These are phyloP conservation scores for Eucalyptus polyanthemos DNA, from an alignment of 345 rosid species.

Conservation along the genomic window DNA sequence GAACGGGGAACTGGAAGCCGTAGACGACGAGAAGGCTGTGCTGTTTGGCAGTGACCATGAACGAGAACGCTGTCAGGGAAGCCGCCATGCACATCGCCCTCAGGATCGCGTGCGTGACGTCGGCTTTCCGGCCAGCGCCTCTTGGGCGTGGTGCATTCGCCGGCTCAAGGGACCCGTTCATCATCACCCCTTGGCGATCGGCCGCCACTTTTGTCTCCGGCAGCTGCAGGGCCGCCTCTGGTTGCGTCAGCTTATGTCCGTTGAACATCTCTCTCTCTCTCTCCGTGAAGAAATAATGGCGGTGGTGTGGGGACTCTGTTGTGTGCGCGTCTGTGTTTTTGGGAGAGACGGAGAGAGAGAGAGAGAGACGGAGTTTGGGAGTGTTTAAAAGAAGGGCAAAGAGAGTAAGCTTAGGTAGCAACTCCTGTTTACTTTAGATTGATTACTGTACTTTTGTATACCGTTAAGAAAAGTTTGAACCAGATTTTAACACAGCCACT, in stretches of 20 bases:
- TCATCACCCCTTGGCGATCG: background rate
- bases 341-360: background rate
- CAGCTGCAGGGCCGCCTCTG: slow-evolving; percentile 8
- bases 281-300: background rate
- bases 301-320: background rate
- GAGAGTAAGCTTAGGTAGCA: background rate
- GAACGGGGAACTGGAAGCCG: slow-evolving; percentile 50
- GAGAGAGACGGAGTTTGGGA: background rate
- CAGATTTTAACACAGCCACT: background rate
- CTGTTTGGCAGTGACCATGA: slow-evolving; percentile 68
- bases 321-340: background rate
- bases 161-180: background rate
- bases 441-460: background rate
- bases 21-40: slow-evolving; percentile 41
- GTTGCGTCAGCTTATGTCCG: slow-evolving; percentile 5
- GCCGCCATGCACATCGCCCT: slow-evolving; percentile 42
- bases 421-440: background rate
- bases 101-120: slow-evolving; percentile 20
- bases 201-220: slow-evolving; percentile 11
- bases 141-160: background rate
- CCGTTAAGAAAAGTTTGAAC: background rate
- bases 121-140: slow-evolving; percentile 18
- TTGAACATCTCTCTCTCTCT: background rate
- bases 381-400: background rate
- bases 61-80: slow-evolving; percentile 33